These are phyloP conservation scores for Dactylonectria macrodidyma DNA, from an alignment of 2,329 filamentous ascomycete genomes.

Conservation along the genomic window DNA sequence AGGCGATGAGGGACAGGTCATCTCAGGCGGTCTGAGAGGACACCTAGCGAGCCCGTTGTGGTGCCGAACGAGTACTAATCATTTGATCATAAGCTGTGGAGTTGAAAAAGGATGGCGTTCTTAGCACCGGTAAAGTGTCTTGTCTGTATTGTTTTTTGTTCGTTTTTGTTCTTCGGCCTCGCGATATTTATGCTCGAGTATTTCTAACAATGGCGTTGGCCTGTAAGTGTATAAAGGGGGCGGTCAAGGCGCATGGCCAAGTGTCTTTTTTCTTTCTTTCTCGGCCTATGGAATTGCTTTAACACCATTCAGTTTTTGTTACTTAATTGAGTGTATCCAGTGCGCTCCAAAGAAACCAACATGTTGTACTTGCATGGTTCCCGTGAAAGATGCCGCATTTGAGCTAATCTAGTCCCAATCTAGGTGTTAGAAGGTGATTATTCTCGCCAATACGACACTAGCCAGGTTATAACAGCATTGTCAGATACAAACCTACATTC, in stretches of 20 bases:
- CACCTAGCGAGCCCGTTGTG: background rate
- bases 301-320: slow-evolving; percentile 29
- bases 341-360: background rate
- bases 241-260: slow-evolving; percentile 19
- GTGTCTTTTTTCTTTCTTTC: slow-evolving; percentile 10
- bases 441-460: background rate
- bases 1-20: slow-evolving; percentile 28
- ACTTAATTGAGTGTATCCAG: slow-evolving; percentile 29
- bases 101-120: slow-evolving; percentile 41
- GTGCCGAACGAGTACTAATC: background rate
- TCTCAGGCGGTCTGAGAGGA: slow-evolving; percentile 9
- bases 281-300: slow-evolving; percentile 28
- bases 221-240: slow-evolving; percentile 21
- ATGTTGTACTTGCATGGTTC: background rate
- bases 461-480: no score
- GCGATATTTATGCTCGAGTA: slow-evolving; percentile 20
- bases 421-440: background rate
- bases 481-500: no score
- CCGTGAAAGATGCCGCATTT: background rate
- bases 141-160: slow-evolving; percentile 35
- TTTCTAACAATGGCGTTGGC: slow-evolving; percentile 33
- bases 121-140: slow-evolving; percentile 33
- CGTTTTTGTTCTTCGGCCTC: slow-evolving; percentile 17
- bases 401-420: background rate
- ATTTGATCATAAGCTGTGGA: slow-evolving; percentile 36